Conservation (phyloP, 176 grass and related monocot genomes). For the Aegilops tauschii region DNA sequence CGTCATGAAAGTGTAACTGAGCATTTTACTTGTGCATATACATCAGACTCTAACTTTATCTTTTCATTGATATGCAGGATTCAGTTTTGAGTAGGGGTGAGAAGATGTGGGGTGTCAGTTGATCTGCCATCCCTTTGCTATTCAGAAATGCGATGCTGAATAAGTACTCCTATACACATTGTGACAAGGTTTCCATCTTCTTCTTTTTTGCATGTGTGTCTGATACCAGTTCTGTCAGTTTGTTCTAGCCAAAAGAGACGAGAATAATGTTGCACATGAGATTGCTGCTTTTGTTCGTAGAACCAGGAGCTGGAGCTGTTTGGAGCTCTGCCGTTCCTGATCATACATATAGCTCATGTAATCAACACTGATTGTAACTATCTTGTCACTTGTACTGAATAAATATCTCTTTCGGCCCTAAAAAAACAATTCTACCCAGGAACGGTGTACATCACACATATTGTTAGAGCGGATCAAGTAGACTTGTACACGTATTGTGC, state of each 20-base stretch:
- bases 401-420: no score
- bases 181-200: background rate
- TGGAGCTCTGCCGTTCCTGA: background rate
- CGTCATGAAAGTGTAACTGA: background rate
- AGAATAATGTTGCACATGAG: background rate
- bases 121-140: background rate
- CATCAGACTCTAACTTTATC: background rate
- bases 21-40: background rate
- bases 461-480: no score
- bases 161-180: no score
- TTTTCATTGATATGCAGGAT: background rate
- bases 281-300: background rate
- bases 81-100: background rate
- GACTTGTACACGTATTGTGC: no score
- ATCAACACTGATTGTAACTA: no score
- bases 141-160: no score
- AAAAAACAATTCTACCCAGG: no score
- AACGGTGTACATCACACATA: no score
- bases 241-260: background rate
- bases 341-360: background rate
- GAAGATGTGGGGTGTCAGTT: background rate
- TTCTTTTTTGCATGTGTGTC: background rate
- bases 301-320: background rate
- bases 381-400: no score
- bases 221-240: background rate